Conservation (phyloP, 805 yeast species). For the Kodamaea neixiangensis region DNA sequence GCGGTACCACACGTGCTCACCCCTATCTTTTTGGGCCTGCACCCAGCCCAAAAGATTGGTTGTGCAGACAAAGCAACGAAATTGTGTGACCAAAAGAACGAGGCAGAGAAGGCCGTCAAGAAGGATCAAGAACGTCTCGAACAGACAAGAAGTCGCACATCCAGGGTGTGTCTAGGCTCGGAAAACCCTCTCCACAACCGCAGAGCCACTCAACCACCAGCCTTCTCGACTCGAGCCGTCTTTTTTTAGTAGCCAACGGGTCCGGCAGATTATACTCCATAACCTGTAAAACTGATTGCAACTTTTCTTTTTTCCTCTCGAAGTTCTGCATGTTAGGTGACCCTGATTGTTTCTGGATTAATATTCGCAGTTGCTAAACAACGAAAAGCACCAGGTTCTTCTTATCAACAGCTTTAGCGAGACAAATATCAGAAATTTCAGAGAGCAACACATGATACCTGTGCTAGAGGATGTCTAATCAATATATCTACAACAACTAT, state of each 20-base stretch:
- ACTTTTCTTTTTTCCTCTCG: background rate
- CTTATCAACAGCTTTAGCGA: constrained; percentile 2
- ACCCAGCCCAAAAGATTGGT: background rate
- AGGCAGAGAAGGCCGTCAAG: background rate
- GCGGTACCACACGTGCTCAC: background rate
- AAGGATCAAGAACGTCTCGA: too few species aligned
- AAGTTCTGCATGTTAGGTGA: background rate
- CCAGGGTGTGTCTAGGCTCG: too few species aligned
- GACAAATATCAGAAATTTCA: constrained; percentile 1
- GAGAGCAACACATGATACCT: constrained; percentile 6
- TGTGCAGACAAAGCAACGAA: background rate
- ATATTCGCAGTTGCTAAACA: constrained; percentile 1
- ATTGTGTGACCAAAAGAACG: background rate
- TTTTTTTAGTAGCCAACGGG: background rate
- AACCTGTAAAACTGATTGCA: background rate
- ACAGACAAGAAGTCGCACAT: too few species aligned
- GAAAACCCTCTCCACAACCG: too few species aligned
- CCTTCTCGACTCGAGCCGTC: background rate
- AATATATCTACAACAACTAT: constrained; percentile 35
- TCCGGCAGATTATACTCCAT: background rate
- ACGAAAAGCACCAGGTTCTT: background rate
- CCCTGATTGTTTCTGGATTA: background rate
- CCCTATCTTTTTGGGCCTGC: background rate
- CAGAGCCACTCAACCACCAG: background rate
- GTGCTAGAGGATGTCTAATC: constrained; percentile 31